phyloP scores from a whole-genome alignment of 208 protist species.

The Acanthamoeba culbertsoni region DNA sequence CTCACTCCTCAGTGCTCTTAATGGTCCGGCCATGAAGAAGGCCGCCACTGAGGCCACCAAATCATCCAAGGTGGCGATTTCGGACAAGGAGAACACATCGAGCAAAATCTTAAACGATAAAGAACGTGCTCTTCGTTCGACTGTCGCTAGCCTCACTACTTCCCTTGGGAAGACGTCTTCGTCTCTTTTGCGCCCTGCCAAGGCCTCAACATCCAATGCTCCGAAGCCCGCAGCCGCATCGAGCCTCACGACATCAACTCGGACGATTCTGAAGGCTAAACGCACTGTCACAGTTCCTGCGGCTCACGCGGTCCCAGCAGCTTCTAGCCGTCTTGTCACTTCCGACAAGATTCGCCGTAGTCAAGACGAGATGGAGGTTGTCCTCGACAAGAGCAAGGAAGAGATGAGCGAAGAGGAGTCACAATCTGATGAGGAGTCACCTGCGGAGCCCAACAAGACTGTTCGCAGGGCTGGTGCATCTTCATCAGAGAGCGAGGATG shows the following conservation, averaged over 20 bases:
- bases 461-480: background rate
- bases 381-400: conserved; percentile 48
- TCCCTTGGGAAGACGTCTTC: background rate
- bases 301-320: background rate
- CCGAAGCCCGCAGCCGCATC: background rate
- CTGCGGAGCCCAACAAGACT: background rate
- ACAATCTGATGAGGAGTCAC: background rate
- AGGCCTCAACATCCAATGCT: background rate
- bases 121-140: background rate
- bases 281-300: background rate
- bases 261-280: conserved; percentile 1
- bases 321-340: background rate
- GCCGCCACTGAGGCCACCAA: background rate
- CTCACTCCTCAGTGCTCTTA: background rate
- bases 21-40: background rate
- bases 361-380: background rate
- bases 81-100: conserved; percentile 11
- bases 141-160: background rate
- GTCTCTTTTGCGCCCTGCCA: background rate
- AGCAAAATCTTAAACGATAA: background rate
- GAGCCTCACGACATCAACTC: background rate
- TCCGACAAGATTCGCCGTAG: background rate
- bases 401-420: conserved; percentile 45
- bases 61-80: background rate
- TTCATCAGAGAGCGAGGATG: background rate